Percentiles rank a stretch among this genome's conserved stretches.
These are phyloP conservation scores for Picea abies DNA, from an alignment of 83 land plant species.

Conservation along the genomic window DNA sequence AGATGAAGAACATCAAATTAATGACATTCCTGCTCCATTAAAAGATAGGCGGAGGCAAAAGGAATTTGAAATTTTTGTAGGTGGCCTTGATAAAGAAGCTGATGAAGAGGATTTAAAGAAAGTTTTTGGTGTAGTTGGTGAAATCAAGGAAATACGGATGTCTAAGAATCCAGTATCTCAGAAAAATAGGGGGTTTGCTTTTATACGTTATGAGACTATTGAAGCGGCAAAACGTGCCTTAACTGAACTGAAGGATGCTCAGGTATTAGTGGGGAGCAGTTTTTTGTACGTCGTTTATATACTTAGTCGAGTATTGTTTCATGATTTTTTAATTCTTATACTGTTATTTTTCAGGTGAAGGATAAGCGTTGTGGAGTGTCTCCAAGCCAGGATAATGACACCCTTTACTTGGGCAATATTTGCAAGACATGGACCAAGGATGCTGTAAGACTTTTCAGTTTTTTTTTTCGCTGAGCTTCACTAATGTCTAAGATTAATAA, in stretches of 20 bases:
- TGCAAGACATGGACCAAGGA: slow-evolving; percentile 66
- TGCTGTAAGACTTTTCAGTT: slow-evolving; percentile 21
- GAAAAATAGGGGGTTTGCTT: slow-evolving; percentile 49
- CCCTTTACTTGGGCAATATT: slow-evolving; percentile 51
- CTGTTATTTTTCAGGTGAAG: slow-evolving; percentile 29
- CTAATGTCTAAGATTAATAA: too few relatives aligned
- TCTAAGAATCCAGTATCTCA: too few relatives aligned
- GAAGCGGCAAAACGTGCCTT: slow-evolving; percentile 56
- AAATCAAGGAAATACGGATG: too few relatives aligned
- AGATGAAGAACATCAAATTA: not conserved
- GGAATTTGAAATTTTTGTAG: too few relatives aligned
- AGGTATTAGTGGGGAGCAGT: slow-evolving; percentile 21
- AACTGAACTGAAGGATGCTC: slow-evolving; percentile 37
- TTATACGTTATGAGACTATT: slow-evolving; percentile 47
- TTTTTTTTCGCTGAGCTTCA: not conserved
- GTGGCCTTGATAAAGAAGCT: too few relatives aligned
- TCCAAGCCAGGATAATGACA: slow-evolving; percentile 62
- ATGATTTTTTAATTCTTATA: not conserved
- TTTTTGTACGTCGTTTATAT: not conserved
- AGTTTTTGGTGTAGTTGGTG: too few relatives aligned
- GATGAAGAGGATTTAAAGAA: too few relatives aligned
- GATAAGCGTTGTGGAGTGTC: slow-evolving; percentile 43
- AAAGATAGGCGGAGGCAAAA: too few relatives aligned
- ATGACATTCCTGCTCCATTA: too few relatives aligned
- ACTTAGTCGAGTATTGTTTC: not conserved